Percentiles rank a stretch among this genome's conserved stretches.
Conservation (phyloP, 768 basidiomycete species). For the Mycena latifolia region DNA sequence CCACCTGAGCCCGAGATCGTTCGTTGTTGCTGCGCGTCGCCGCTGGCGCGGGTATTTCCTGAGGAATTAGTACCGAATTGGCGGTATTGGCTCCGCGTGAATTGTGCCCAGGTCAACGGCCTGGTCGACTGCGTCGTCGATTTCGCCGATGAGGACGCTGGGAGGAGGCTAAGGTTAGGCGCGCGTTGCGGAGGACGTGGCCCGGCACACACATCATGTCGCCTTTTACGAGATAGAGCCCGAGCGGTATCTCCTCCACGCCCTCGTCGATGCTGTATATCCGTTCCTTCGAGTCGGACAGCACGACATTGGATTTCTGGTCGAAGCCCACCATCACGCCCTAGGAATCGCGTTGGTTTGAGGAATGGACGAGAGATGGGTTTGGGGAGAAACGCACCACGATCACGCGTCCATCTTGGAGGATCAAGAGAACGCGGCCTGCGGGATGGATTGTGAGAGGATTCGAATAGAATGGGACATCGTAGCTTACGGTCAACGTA, state of each 20-base stretch:
- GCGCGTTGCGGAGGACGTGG: constrained; percentile 7
- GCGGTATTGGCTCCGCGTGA: constrained; percentile 88
- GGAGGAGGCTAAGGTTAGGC: not conserved
- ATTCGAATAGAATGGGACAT: constrained; percentile 5
- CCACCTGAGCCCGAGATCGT: not conserved
- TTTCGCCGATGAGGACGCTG: constrained; percentile 85
- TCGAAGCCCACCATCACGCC: constrained; percentile 94
- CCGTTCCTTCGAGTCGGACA: constrained; percentile 94
- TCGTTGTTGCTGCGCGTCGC: not conserved
- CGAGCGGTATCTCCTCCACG: constrained; percentile 94
- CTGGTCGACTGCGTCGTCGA: constrained; percentile 86
- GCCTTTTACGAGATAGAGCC: constrained; percentile 97
- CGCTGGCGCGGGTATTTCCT: not conserved
- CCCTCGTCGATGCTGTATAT: constrained; percentile 92
- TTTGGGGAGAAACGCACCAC: constrained; percentile 68
- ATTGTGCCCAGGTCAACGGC: constrained; percentile 81
- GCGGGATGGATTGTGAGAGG: constrained; percentile 12
- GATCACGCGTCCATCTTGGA: constrained; percentile 96
- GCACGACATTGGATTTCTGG: constrained; percentile 95
- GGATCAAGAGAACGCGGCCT: constrained; percentile 93
- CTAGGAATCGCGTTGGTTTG: constrained; percentile 52
- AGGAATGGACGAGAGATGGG: not conserved
- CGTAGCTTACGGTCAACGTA: constrained; percentile 84
- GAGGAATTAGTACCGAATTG: constrained; percentile 75
- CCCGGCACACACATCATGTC: constrained; percentile 90